Conservation (phyloP, 495 filamentous ascomycete species). For the Aspergillus hancockii region DNA sequence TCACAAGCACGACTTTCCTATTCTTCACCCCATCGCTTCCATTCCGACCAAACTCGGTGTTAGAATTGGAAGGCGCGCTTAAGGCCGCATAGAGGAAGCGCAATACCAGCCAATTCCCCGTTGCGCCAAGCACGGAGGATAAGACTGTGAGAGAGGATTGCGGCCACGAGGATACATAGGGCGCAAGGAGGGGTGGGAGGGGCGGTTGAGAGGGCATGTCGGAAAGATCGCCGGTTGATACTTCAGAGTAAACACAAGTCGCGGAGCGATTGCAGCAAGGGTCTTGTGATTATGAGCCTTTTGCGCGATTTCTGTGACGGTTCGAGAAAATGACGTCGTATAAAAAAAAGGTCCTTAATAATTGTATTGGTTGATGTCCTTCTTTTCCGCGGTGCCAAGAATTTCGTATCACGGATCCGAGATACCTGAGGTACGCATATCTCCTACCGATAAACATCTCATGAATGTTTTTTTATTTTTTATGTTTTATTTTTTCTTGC, state of each 20-base stretch:
- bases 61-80: constrained; percentile 21
- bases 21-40: constrained; percentile 28
- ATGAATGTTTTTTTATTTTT: too few relatives aligned
- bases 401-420: not conserved
- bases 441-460: not conserved
- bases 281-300: not conserved
- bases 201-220: constrained; percentile 51
- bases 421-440: not conserved
- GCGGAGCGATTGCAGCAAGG: not conserved
- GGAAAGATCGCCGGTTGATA: not conserved
- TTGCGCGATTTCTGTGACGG: not conserved
- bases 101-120: constrained; percentile 72
- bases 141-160: constrained; percentile 65
- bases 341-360: constrained; percentile 35
- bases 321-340: constrained; percentile 26
- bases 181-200: constrained; percentile 68
- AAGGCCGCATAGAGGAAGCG: constrained; percentile 64
- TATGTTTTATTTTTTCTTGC: too few relatives aligned
- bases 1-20: constrained; percentile 70
- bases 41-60: constrained; percentile 23
- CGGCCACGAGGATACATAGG: constrained; percentile 55
- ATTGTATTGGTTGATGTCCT: constrained; percentile 27
- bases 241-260: not conserved
- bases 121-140: constrained; percentile 70
- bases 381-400: constrained; percentile 19